Conservation (phyloP, 1,284 basidiomycete genomes). For the Ganoderma resinaceum region DNA sequence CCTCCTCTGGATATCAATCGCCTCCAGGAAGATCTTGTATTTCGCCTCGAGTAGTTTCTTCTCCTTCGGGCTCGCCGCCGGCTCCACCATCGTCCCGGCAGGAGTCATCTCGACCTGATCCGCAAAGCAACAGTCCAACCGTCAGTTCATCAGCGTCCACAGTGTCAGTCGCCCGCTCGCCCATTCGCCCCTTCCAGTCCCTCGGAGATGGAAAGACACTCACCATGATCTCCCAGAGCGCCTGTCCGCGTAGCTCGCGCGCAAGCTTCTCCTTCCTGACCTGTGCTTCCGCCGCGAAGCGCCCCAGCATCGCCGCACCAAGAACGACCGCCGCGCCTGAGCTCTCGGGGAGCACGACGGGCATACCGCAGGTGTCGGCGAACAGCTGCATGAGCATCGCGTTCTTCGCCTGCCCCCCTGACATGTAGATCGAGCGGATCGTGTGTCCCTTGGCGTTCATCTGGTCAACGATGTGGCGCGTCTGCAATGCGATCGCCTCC, state of each 20-base stretch:
- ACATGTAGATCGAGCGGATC: conserved; percentile 91
- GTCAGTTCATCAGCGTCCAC: neutral
- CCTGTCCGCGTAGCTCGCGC: conserved; percentile 64
- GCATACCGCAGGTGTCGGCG: conserved; percentile 85
- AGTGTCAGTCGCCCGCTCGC: neutral
- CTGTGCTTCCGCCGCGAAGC: conserved; percentile 80
- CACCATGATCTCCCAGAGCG: conserved; percentile 94
- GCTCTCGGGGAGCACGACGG: conserved; percentile 84
- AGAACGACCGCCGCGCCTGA: conserved; percentile 88
- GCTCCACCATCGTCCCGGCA: conserved; percentile 78
- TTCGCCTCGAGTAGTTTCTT: conserved; percentile 87
- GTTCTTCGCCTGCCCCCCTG: conserved; percentile 92
- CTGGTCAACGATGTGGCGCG: conserved; percentile 91
- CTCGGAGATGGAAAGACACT: conserved; percentile 28
- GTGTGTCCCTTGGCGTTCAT: conserved; percentile 90
- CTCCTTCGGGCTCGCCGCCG: conserved; percentile 67
- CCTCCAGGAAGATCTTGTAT: conserved; percentile 93
- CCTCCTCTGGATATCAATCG: conserved; percentile 85
- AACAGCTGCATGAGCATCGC: conserved; percentile 85
- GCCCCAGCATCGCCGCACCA: conserved; percentile 93
- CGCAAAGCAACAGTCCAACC: neutral
- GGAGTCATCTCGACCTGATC: conserved; percentile 90
- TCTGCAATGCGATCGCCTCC: conserved; percentile 95
- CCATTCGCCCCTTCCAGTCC: neutral
- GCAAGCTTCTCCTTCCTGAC: conserved; percentile 44